Base-by-base conservation (phyloP, 306 rosid genomes). In the Begonia fuchsioides region DNA sequence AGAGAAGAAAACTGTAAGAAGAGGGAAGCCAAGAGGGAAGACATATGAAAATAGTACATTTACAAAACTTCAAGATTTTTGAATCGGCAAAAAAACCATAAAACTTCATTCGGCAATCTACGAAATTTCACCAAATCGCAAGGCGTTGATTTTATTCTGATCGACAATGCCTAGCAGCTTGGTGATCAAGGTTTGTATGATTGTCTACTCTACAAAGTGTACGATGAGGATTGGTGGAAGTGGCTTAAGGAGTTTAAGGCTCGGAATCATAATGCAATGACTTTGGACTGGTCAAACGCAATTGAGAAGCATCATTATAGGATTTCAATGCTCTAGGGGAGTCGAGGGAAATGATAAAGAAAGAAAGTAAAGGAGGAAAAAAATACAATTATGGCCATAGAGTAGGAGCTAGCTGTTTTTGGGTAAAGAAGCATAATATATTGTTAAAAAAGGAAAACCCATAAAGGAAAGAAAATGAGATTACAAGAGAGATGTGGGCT, bases 301-400 rank as follows among this genome's bases (percentile, higher is more conserved):
- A 82, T 87, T 43, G 82, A 77, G 75, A 50, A 87, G 58, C 92
- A 82, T 9, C 96, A 82, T 59, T 77, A 82, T 70, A 72, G 96
- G 53, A 87, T 87, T 46, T 87, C 96, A 15, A 87, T 87, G 96
- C 75, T 87, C 40, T 87, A 82, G 82, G 96, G 71, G 19, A n/a
- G n/a, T n/a, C n/a, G n/a, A n/a, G n/a, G n/a, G n/a, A n/a, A n/a
- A n/a, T n/a, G n/a, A n/a, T n/a, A n/a, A n/a, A n/a, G n/a, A n/a
- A n/a, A n/a, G n/a, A n/a, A n/a, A n/a, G n/a, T n/a, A n/a, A n/a
- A n/a, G n/a, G n/a, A n/a, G n/a, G n/a, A n/a, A n/a, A n/a, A n/a
- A n/a, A n/a, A n/a, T n/a, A n/a, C n/a, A n/a, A n/a, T n/a, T n/a
- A n/a, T n/a, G n/a, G n/a, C n/a, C n/a, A n/a, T n/a, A n/a, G n/a